Evolutionary conservation across 805 yeast genomes (phyloP), one percentile per base, ranked within the genome.

Genomic region (Priceomyces castillae): DNA sequence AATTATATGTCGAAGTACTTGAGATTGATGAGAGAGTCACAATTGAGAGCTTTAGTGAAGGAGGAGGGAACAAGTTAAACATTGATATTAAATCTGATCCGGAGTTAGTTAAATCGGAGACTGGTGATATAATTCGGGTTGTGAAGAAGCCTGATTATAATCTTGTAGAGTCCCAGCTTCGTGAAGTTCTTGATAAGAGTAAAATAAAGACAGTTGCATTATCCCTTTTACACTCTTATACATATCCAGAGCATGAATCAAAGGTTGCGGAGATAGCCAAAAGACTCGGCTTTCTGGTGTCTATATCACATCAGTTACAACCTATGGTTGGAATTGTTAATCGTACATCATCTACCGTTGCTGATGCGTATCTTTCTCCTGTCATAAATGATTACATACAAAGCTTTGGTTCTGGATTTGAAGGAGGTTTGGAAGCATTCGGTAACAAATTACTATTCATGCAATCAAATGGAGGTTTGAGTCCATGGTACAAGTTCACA

Each of bases 391-490:
- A 57, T 35, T 65, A 65, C 43, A 48, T 64, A 31, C 44, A 52
- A 18, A 56, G 63, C 14, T 65, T 65, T 46, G 68, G 62, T 26
- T 53, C 56, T 15, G 70, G 70, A 3, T 64, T 65, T 45, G 57
- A 50, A 42, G 67, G 66, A 12, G 70, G 70, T 7, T 51, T 62
- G 38, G 54, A 56, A 7, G 53, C 58, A 3, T 48, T 54, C 28
- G 81, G 81, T 4, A 74, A 74, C 30, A 65, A 69, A 47, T 78
- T 86, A 47, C 84, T 84, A 52, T 90, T 90, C 61, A 90, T 90
- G 97, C 95, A 90, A 63, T 86, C 95, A 3, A 96, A 90, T 59
- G 97, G 97, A 46, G 97, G 97, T 2, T 72, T 90, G 44, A 88
- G 88, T 11, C 86, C 86, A 46, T 88, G 90, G 50, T 68, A 78